Percentiles rank a stretch among this genome's conserved stretches.
These are phyloP conservation scores for Phytophthora pistaciae DNA, from an alignment of 352 stramenopile species.

Conservation along the genomic window DNA sequence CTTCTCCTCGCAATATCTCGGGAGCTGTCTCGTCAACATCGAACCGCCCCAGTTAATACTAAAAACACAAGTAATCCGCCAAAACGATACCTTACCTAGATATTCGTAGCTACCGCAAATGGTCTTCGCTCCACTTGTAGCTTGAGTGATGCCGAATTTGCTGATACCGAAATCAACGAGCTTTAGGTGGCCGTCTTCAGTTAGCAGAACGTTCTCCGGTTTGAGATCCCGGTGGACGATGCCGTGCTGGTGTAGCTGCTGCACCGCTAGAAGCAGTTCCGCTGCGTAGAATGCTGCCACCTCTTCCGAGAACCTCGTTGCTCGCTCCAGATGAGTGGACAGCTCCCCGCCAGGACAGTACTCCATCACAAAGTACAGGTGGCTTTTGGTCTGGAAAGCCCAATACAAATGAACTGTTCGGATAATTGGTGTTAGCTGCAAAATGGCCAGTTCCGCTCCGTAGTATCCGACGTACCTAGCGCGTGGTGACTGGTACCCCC, in stretches of 20 bases:
- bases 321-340: slow-evolving; percentile 59
- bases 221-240: slow-evolving; percentile 90
- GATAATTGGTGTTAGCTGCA: not conserved
- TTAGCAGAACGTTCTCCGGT: slow-evolving; percentile 80
- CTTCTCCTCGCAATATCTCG: slow-evolving; percentile 68
- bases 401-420: slow-evolving; percentile 77
- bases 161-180: slow-evolving; percentile 87
- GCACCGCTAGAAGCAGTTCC: slow-evolving; percentile 77
- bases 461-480: slow-evolving; percentile 30
- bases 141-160: slow-evolving; percentile 83
- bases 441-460: not conserved
- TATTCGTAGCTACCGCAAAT: slow-evolving; percentile 88
- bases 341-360: slow-evolving; percentile 83
- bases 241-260: slow-evolving; percentile 86
- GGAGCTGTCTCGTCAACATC: slow-evolving; percentile 46
- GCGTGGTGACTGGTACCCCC: slow-evolving; percentile 74
- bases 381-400: slow-evolving; percentile 75
- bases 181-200: slow-evolving; percentile 72
- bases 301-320: slow-evolving; percentile 58
- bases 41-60: not conserved
- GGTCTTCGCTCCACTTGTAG: slow-evolving; percentile 65
- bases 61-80: not conserved
- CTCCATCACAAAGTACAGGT: slow-evolving; percentile 85
- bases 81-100: slow-evolving; percentile 52
- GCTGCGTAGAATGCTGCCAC: slow-evolving; percentile 76